Conservation (phyloP, 495 filamentous ascomycete genomes). For the Lasiosphaeria ovina region DNA sequence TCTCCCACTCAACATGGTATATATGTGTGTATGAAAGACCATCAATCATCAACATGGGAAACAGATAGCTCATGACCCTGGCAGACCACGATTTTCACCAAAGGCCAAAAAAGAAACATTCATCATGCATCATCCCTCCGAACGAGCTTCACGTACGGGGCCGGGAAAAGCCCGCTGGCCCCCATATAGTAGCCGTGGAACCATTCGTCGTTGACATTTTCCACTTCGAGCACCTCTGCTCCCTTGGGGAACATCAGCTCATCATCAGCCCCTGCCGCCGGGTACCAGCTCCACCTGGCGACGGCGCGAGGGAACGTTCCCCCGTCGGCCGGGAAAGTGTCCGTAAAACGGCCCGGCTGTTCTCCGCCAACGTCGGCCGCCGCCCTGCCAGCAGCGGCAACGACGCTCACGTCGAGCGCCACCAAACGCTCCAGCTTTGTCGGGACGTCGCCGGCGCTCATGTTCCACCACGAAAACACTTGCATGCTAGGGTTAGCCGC, state of each 20-base stretch:
- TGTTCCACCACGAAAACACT: conserved; percentile 30
- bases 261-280: conserved; percentile 56
- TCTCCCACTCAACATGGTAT: too few relatives aligned
- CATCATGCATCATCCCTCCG: conserved; percentile 1
- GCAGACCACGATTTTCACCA: neutral
- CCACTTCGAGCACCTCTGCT: conserved; percentile 75
- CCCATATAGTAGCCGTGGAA: conserved; percentile 78
- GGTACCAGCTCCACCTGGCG: conserved; percentile 73
- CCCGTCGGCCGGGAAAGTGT: conserved; percentile 66
- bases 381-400: conserved; percentile 12
- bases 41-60: neutral
- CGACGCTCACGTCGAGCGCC: conserved; percentile 33
- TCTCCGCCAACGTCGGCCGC: neutral
- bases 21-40: too few relatives aligned
- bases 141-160: conserved; percentile 57
- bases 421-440: conserved; percentile 30
- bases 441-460: conserved; percentile 7
- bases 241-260: conserved; percentile 81
- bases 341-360: conserved; percentile 1
- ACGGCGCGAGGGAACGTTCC: conserved; percentile 60
- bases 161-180: conserved; percentile 70
- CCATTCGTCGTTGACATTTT: conserved; percentile 87
- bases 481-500: conserved; percentile 24
- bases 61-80: neutral
- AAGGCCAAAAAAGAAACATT: neutral